These are phyloP conservation scores for Claviceps capensis DNA, from an alignment of 2,329 filamentous ascomycete species.

Conservation along the genomic window DNA sequence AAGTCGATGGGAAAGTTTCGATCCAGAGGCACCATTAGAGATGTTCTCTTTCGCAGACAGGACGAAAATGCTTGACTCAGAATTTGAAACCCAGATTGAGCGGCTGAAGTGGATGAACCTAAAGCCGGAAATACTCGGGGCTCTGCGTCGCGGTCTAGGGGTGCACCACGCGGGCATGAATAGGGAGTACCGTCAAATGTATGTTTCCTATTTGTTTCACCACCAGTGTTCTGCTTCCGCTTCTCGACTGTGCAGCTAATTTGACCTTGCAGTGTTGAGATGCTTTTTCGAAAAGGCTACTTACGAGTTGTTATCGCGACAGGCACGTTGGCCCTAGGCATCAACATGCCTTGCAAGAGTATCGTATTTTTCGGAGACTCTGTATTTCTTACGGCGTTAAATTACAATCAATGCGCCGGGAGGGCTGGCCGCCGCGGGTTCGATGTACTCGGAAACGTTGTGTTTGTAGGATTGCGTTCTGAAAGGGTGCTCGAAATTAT, in stretches of 20 bases:
- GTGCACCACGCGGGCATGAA: slow-evolving; percentile 75
- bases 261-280: slow-evolving; percentile 39
- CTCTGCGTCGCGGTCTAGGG: slow-evolving; percentile 54
- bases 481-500: slow-evolving; percentile 51
- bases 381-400: slow-evolving; percentile 58
- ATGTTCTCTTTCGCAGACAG: slow-evolving; percentile 54
- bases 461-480: slow-evolving; percentile 53
- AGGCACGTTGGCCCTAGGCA: slow-evolving; percentile 61
- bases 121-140: slow-evolving; percentile 39
- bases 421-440: slow-evolving; percentile 71
- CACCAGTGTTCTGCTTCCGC: background rate
- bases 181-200: slow-evolving; percentile 56
- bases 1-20: slow-evolving; percentile 38
- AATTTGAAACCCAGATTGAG: slow-evolving; percentile 41
- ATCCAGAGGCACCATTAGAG: slow-evolving; percentile 49
- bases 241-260: slow-evolving; percentile 3
- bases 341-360: slow-evolving; percentile 77
- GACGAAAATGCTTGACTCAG: slow-evolving; percentile 41
- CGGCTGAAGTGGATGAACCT: slow-evolving; percentile 33
- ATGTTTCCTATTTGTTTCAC: slow-evolving; percentile 13
- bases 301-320: slow-evolving; percentile 60
- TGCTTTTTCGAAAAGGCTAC: slow-evolving; percentile 60
- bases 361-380: slow-evolving; percentile 66
- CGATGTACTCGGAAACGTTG: slow-evolving; percentile 66
- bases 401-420: slow-evolving; percentile 64